phyloP scores from a whole-genome alignment of 78 protist species.

The Dictyostelium capitatum region DNA sequence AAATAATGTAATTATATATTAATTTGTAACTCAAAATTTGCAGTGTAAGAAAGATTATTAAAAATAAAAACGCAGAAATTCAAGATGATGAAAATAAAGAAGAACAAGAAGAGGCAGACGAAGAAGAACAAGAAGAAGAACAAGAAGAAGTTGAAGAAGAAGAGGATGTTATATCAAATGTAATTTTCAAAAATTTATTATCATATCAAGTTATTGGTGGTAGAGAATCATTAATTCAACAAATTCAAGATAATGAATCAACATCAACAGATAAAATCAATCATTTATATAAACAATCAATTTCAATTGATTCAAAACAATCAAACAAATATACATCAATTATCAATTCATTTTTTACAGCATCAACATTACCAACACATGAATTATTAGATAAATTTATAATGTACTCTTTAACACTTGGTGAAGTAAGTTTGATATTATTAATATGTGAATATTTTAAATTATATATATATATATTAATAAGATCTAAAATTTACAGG shows the following conservation, averaged over 20 bases:
- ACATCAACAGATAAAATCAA: background rate
- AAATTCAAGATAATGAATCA: constrained; percentile 3
- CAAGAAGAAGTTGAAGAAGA: background rate
- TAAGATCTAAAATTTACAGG: too few relatives aligned
- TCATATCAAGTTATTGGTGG: constrained; percentile 1
- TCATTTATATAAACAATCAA: constrained; percentile 22
- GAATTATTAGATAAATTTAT: constrained; percentile 16
- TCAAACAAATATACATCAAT: background rate
- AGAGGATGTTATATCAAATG: background rate
- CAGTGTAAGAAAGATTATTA: constrained; percentile 13
- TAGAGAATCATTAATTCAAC: constrained; percentile 18
- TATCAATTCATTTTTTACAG: background rate
- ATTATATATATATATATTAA: background rate
- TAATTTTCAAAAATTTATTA: constrained; percentile 13
- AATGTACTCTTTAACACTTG: constrained; percentile 5
- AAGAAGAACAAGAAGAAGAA: background rate
- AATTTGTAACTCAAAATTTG: background rate
- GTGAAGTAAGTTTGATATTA: background rate
- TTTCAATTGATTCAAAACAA: background rate
- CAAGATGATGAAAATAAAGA: background rate
- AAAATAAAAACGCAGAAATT: background rate
- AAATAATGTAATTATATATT: background rate
- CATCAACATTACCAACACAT: background rate
- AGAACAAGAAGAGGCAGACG: background rate
- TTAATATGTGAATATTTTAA: too few relatives aligned